Evolutionary conservation across 1,139 yeast genomes (phyloP).

Genomic region (Neolecta irregularis): DNA sequence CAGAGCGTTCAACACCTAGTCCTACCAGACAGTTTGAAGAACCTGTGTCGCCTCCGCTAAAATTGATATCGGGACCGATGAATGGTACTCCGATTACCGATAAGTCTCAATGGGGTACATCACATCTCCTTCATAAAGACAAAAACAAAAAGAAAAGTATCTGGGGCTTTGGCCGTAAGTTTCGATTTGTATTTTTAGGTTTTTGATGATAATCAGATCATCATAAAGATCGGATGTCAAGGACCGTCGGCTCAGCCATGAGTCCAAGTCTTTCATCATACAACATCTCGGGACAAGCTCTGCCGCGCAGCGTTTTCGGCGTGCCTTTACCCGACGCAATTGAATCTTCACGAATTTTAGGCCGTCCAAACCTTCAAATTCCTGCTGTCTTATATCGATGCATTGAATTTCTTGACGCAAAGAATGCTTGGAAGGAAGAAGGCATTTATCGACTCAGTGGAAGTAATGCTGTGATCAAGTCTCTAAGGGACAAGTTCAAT

Average conservation of each 20-base stretch:
- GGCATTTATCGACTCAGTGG: constrained; percentile 89
- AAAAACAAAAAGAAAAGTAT: constrained; percentile 11
- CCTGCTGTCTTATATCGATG: constrained; percentile 75
- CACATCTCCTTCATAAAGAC: constrained; percentile 4
- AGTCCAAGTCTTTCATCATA: constrained; percentile 7
- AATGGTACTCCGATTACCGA: constrained; percentile 7
- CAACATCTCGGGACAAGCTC: too few relatives aligned
- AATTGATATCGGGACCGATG: constrained; percentile 3
- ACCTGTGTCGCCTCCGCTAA: background rate
- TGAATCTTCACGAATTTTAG: constrained; percentile 21
- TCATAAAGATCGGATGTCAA: background rate
- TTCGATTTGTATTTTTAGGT: background rate
- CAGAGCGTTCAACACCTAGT: constrained; percentile 2
- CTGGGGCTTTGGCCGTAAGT: constrained; percentile 10
- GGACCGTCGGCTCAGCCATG: constrained; percentile 5
- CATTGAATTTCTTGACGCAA: constrained; percentile 47
- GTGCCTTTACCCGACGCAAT: constrained; percentile 42
- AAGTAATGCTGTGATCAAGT: constrained; percentile 62
- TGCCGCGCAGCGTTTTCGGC: constrained; percentile 41
- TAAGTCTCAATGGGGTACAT: constrained; percentile 6
- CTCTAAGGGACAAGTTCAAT: constrained; percentile 50
- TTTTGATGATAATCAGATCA: background rate
- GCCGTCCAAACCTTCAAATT: constrained; percentile 3
- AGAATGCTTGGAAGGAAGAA: constrained; percentile 68
- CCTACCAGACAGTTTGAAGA: constrained; percentile 1